Evolutionary conservation across 2,329 filamentous ascomycete species (phyloP).

Genomic region (Colletotrichum sp.): DNA sequence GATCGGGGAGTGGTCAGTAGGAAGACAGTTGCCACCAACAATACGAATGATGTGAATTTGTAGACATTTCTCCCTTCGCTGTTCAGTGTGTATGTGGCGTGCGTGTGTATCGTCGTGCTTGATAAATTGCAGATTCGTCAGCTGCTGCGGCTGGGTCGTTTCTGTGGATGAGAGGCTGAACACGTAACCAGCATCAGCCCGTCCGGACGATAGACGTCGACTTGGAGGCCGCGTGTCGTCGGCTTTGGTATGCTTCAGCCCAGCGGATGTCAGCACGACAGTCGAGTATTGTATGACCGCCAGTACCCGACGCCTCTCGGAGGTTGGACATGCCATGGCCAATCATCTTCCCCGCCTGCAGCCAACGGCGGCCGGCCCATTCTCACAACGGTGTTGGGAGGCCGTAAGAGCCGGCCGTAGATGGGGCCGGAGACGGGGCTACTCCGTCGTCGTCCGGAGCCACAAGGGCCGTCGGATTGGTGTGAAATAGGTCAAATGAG

Average conservation of each 20-base stretch:
- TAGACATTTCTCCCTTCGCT: not conserved
- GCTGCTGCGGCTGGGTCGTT: not conserved
- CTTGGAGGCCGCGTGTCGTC: not conserved
- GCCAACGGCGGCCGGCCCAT: not conserved
- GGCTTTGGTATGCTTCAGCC: not conserved
- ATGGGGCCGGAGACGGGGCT: not conserved
- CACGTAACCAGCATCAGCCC: not conserved
- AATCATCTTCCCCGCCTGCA: conserved; percentile 27
- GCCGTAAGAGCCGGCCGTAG: not conserved
- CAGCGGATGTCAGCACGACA: not conserved
- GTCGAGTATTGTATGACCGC: not conserved
- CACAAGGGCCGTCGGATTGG: no score
- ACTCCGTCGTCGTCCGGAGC: not conserved
- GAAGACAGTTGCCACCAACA: conserved; percentile 16
- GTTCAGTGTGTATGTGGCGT: not conserved
- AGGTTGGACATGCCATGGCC: conserved; percentile 23
- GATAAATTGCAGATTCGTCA: not conserved
- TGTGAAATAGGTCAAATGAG: not conserved
- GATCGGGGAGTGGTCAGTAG: conserved; percentile 17
- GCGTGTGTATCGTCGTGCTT: not conserved
- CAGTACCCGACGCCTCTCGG: conserved; percentile 30
- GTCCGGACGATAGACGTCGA: not conserved
- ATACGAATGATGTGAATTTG: conserved; percentile 18
- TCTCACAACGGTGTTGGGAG: not conserved
- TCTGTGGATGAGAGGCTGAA: not conserved